Conservation (phyloP, 2,329 filamentous ascomycete genomes). For the Penicillium sp. region DNA sequence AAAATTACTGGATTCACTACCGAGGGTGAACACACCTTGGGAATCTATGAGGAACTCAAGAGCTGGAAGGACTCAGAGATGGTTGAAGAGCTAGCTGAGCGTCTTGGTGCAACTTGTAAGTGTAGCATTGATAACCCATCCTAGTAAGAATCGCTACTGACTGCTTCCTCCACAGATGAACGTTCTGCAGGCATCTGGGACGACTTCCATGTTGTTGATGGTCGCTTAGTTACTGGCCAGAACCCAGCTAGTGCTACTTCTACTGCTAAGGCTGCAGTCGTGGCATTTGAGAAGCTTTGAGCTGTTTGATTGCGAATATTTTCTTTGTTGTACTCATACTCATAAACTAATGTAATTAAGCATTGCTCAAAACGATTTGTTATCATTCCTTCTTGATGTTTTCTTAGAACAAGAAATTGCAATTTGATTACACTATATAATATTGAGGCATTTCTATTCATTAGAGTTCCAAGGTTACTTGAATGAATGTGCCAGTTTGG, state of each 20-base stretch:
- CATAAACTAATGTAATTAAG: too few species aligned
- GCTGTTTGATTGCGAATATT: neutral
- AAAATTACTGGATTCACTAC: slow-evolving; percentile 40
- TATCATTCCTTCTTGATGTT: too few species aligned
- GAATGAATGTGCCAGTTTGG: too few species aligned
- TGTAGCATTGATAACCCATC: slow-evolving; percentile 1
- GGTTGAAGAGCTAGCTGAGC: slow-evolving; percentile 31
- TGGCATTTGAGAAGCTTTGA: slow-evolving; percentile 36
- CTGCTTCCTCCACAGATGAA: slow-evolving; percentile 15
- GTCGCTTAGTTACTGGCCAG: slow-evolving; percentile 40
- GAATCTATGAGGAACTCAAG: slow-evolving; percentile 28
- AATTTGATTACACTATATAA: too few species aligned
- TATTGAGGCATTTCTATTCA: too few species aligned
- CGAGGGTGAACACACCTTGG: slow-evolving; percentile 34
- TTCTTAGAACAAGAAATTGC: too few species aligned
- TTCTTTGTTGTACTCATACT: too few species aligned
- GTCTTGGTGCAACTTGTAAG: slow-evolving; percentile 31
- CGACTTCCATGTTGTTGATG: slow-evolving; percentile 32
- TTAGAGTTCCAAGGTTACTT: too few species aligned
- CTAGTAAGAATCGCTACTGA: neutral
- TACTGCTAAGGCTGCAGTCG: slow-evolving; percentile 37
- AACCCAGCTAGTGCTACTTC: slow-evolving; percentile 41
- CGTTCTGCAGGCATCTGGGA: slow-evolving; percentile 26
- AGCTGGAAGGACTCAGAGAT: slow-evolving; percentile 27
- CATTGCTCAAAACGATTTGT: too few species aligned